Evolutionary conservation across 2,329 filamentous ascomycete species (phyloP).

Genomic region (Sporothrix pseudoabietina): DNA sequence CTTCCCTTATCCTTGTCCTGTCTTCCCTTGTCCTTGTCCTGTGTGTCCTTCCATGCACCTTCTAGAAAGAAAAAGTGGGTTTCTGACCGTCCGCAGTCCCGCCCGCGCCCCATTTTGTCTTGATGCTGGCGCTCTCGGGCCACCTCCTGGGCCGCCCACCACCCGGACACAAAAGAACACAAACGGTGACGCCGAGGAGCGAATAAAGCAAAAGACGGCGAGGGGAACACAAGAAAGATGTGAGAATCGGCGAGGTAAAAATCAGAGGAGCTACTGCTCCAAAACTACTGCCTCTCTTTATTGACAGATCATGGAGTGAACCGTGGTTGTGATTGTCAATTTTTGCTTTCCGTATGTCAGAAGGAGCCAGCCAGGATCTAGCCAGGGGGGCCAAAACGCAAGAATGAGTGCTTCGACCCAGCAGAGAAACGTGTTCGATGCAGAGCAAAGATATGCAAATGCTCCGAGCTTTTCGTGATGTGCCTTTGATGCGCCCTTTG

Average conservation of each 20-base stretch:
- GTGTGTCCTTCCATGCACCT: constrained; percentile 11
- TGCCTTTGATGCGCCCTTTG: neutral
- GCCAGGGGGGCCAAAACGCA: neutral
- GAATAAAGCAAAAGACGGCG: neutral
- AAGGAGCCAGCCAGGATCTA: neutral
- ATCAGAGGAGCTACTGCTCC: neutral
- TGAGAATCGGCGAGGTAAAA: neutral
- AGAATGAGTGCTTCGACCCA: neutral
- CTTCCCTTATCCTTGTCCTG: neutral
- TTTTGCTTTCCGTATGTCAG: neutral
- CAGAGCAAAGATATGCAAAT: neutral
- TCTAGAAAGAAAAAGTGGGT: constrained; percentile 10
- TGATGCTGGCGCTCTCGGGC: neutral
- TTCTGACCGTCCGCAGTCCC: neutral
- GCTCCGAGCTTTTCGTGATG: constrained; percentile 15
- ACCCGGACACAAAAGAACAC: neutral
- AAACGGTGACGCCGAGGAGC: constrained; percentile 9
- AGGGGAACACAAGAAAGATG: neutral
- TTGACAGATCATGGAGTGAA: neutral
- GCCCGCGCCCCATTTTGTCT: neutral
- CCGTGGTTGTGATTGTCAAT: neutral
- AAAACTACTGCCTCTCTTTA: neutral
- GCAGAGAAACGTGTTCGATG: constrained; percentile 10
- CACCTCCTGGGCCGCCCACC: neutral
- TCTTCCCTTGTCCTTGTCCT: neutral